These are phyloP conservation scores for Apiospora hydei DNA, from an alignment of 2,329 filamentous ascomycete genomes.

Conservation along the genomic window DNA sequence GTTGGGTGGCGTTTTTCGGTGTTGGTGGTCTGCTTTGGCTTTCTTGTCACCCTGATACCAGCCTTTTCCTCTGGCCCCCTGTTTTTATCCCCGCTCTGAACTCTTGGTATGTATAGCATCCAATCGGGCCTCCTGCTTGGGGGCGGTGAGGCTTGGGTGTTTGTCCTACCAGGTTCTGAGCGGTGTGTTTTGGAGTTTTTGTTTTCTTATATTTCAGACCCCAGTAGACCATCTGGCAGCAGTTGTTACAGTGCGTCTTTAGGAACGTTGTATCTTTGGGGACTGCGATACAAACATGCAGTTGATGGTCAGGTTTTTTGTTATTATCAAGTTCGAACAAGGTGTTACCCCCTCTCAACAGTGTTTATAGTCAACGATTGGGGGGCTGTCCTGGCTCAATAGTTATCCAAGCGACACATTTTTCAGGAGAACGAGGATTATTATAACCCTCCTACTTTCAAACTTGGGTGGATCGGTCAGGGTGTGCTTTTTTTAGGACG, in stretches of 20 bases:
- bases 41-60: conserved; percentile 15
- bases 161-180: background rate
- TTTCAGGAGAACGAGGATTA: background rate
- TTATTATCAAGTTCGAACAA: background rate
- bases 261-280: background rate
- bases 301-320: background rate
- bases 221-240: conserved; percentile 9
- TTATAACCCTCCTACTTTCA: background rate
- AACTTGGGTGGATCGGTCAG: background rate
- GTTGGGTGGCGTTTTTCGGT: conserved; percentile 4
- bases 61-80: conserved; percentile 2
- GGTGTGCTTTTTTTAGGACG: background rate
- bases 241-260: background rate
- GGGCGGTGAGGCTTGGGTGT: background rate
- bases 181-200: background rate
- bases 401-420: background rate
- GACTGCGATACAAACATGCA: conserved; percentile 2
- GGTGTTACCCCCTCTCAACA: background rate
- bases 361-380: conserved; percentile 8
- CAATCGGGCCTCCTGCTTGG: background rate
- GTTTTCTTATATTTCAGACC: background rate
- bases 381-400: background rate
- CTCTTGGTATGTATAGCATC: background rate
- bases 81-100: background rate
- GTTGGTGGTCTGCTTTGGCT: conserved; percentile 11